Evolutionary conservation across 2,329 filamentous ascomycete genomes (phyloP), one percentile per base, ranked within the genome.

Genomic region (Cladosporium colombiae): DNA sequence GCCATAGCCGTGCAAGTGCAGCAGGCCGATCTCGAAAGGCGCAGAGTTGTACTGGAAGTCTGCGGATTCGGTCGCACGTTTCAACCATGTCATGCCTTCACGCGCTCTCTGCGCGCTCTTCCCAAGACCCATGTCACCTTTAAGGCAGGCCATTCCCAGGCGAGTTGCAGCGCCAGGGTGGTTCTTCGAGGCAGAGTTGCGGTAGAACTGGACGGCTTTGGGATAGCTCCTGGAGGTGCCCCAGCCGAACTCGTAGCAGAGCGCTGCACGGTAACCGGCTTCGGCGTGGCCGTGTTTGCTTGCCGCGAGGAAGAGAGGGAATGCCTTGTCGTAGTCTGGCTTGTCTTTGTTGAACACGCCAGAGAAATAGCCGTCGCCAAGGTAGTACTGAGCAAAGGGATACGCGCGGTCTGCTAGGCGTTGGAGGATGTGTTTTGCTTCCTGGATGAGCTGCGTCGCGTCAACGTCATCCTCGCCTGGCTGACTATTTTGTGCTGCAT

Each of bases 211-310:
- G 1, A 96, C 91, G 52, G 95, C 94, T 79, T 97, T 97, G 59
- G 90, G 88, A 65, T 91, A 90, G 74, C 97, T 93, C 74, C 92
- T 92, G 65, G 92, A 89, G 74, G 90, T 96, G 49, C 95, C 95
- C 95, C 95, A 99, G 68, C 93, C 95, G 78, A 97, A 98, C 78
- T 99, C 95, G 80, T 98, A 98, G 81, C 93, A 97, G 65, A 99
- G 84, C 18, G 91, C 95, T 62, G 94, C 90, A 64, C 95, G 91
- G 79, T 97, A 99, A 40, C 90, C 93, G 65, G 95, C 95, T 81
- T 99, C 95, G 57, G 95, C 93, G 78, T 99, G 95, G 35, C 95
- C 95, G 79, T 97, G 95, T 81, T 98, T 99, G 73, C 92, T 94
- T 10, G 95, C 95, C 18, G 95, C 87, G 44, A 97, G 85, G 76